Percentiles rank a stretch among this genome's conserved stretches.
These are phyloP conservation scores for Colletotrichum lupini DNA, from an alignment of 2,329 filamentous ascomycete genomes.

Conservation along the genomic window DNA sequence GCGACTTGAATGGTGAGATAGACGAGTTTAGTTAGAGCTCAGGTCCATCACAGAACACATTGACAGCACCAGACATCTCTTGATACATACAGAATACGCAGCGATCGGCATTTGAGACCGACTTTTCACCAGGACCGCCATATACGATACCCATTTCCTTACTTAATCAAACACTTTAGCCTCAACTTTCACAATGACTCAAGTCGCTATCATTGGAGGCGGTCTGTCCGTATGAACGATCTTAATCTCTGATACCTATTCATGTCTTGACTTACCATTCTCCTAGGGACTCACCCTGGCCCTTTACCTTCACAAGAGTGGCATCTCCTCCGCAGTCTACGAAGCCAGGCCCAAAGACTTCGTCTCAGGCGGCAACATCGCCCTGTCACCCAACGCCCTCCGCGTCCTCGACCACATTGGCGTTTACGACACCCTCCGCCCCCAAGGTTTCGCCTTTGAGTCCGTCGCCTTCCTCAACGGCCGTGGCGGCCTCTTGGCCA, in stretches of 20 bases:
- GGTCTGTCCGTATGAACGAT: neutral
- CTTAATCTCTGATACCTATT: no score
- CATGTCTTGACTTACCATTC: neutral
- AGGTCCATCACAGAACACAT: neutral
- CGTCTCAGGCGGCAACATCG: slow-evolving; percentile 64
- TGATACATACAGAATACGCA: no score
- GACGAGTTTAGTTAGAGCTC: neutral
- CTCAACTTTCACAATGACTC: neutral
- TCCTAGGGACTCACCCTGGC: slow-evolving; percentile 61
- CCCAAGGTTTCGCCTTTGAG: slow-evolving; percentile 61
- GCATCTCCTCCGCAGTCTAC: slow-evolving; percentile 62
- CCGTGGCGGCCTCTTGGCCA: slow-evolving; percentile 45
- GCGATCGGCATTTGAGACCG: neutral
- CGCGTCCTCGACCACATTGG: slow-evolving; percentile 61
- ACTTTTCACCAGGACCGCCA: neutral
- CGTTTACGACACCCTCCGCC: slow-evolving; percentile 56
- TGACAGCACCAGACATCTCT: no score
- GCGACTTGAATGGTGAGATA: neutral
- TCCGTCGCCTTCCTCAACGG: slow-evolving; percentile 56
- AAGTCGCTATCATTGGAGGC: neutral
- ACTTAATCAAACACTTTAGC: neutral
- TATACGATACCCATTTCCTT: neutral
- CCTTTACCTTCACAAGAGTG: slow-evolving; percentile 61
- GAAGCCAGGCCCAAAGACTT: slow-evolving; percentile 57
- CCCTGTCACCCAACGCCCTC: slow-evolving; percentile 69